These are phyloP conservation scores for Botrytis elliptica DNA, from an alignment of 2,329 filamentous ascomycete species.

Conservation along the genomic window DNA sequence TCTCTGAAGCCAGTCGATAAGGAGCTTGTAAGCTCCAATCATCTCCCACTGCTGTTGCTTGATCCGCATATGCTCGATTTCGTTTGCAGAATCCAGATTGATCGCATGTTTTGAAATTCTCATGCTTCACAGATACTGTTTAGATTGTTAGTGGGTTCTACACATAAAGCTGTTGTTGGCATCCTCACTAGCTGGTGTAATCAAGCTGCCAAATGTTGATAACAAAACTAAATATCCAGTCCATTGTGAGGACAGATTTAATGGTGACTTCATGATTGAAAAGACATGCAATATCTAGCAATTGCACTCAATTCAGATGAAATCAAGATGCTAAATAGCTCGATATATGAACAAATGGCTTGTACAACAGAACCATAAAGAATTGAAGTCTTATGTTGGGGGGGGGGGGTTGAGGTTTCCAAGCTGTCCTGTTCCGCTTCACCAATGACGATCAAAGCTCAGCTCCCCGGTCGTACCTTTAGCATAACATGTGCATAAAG, in stretches of 20 bases:
- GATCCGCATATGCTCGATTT: constrained; percentile 86
- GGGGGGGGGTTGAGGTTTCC: constrained; percentile 17
- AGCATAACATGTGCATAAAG: background rate
- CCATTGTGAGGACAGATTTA: constrained; percentile 59
- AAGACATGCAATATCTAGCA: constrained; percentile 16
- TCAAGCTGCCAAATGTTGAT: constrained; percentile 56
- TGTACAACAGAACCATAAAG: constrained; percentile 2
- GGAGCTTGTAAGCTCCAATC: constrained; percentile 67
- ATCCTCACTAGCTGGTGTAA: constrained; percentile 62
- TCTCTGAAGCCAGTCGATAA: constrained; percentile 71
- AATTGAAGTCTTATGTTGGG: constrained; percentile 1
- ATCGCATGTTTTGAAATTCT: constrained; percentile 95
- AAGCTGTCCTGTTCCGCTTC: constrained; percentile 26
- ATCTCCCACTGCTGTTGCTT: constrained; percentile 61
- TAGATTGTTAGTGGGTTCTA: constrained; percentile 21
- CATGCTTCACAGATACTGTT: constrained; percentile 81
- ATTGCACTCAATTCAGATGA: background rate
- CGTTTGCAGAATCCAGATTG: constrained; percentile 97
- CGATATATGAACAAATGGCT: background rate
- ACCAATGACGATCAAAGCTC: constrained; percentile 12
- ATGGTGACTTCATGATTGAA: constrained; percentile 31
- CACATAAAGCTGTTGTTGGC: background rate
- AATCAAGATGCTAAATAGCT: background rate
- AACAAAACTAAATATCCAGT: constrained; percentile 61
- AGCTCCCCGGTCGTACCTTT: background rate